Evolutionary conservation across 176 grass and related monocot genomes (phyloP).

Genomic region (Ananas comosus): DNA sequence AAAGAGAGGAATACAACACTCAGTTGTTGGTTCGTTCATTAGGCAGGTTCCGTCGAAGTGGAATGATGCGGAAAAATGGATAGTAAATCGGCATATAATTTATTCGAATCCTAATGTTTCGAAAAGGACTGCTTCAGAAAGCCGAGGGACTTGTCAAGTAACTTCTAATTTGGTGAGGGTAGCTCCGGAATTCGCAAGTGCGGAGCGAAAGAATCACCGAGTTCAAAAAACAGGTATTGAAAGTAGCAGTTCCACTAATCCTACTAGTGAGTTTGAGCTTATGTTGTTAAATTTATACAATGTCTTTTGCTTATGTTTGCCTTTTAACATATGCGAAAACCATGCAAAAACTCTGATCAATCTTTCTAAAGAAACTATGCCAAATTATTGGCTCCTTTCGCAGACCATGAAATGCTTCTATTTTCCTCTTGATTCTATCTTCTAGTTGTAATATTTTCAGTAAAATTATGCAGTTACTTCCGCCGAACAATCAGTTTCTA

Average conservation of each 20-base stretch:
- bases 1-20: conserved; percentile 26
- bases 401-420: neutral
- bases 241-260: conserved; percentile 4
- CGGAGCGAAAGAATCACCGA: conserved; percentile 1
- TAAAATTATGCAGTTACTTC: conserved; percentile 13
- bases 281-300: no score
- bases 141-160: conserved; percentile 9
- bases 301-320: no score
- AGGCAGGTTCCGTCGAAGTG: conserved; percentile 84
- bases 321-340: no score
- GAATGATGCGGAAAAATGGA: conserved; percentile 99
- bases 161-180: conserved; percentile 14
- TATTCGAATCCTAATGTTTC: conserved; percentile 67
- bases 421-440: neutral
- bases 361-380: neutral
- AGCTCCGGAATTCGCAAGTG: conserved; percentile 25
- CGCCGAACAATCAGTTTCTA: conserved; percentile 40
- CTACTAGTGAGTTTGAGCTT: neutral
- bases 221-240: conserved; percentile 1
- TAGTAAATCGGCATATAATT: conserved; percentile 60
- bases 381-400: neutral
- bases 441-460: neutral
- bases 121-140: conserved; percentile 27
- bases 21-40: conserved; percentile 33
- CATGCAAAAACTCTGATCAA: neutral